Percentiles rank a stretch among this genome's conserved stretches.
Conservation (phyloP, 2,329 filamentous ascomycete genomes). For the Xylaria hypoxylon region DNA sequence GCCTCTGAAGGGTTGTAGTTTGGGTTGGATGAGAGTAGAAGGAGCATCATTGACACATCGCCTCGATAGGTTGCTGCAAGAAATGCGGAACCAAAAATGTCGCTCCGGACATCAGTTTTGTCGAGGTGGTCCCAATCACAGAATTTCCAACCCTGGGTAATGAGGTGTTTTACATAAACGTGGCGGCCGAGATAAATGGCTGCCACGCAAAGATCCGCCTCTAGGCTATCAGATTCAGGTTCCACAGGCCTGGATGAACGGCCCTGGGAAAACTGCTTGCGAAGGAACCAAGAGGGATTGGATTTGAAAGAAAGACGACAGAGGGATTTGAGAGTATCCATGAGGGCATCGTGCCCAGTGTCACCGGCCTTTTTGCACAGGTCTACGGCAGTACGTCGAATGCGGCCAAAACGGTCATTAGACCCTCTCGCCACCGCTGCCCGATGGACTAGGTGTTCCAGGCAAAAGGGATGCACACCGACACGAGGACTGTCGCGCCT, state of each 20-base stretch:
- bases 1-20: conserved; percentile 13
- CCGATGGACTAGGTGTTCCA: conserved; percentile 1
- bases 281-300: too few relatives aligned
- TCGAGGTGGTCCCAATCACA: background rate
- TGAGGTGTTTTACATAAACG: conserved; percentile 1
- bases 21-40: conserved; percentile 7
- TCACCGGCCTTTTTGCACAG: conserved; percentile 10
- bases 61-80: background rate
- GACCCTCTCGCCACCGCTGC: conserved; percentile 3
- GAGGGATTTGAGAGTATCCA: conserved; percentile 3
- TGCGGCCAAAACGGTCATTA: conserved; percentile 3
- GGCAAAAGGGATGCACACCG: background rate
- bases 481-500: too few relatives aligned
- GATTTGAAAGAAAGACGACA: background rate
- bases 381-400: conserved; percentile 4
- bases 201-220: conserved; percentile 11
- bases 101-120: background rate
- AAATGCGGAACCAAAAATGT: conserved; percentile 4
- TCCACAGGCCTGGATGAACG: too few relatives aligned
- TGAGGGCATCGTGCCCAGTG: conserved; percentile 1
- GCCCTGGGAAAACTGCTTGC: background rate
- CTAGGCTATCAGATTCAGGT: background rate
- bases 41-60: conserved; percentile 1
- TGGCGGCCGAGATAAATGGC: conserved; percentile 14
- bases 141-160: conserved; percentile 6